A percentile compares a stretch with the other conserved stretches of the same genome.
Conservation (phyloP, 805 yeast genomes). For the Cyberlindnera saturnus region DNA sequence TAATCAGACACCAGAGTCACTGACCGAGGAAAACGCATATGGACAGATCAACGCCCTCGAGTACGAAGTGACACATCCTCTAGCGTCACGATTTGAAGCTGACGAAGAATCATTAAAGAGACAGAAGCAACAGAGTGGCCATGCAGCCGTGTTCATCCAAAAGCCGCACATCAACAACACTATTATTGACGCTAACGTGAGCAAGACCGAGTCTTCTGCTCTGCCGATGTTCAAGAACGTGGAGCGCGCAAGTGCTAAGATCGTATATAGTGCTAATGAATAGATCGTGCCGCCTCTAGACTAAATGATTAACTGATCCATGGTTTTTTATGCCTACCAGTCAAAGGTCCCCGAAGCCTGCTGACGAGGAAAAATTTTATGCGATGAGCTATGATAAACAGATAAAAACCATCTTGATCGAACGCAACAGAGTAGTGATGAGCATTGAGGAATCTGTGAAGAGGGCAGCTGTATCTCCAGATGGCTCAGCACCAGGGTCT, state of each 20-base stretch:
- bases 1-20: conserved; percentile 21
- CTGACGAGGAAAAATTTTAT: conserved; percentile 1
- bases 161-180: conserved; percentile 39
- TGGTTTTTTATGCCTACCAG: background rate
- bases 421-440: background rate
- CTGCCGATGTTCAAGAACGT: conserved; percentile 59
- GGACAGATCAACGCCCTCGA: conserved; percentile 18
- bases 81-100: conserved; percentile 16
- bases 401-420: background rate
- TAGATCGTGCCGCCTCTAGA: background rate
- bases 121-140: conserved; percentile 28
- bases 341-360: background rate
- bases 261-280: conserved; percentile 30
- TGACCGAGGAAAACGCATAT: conserved; percentile 17
- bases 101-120: conserved; percentile 10
- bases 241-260: conserved; percentile 50
- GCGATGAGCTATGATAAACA: conserved; percentile 6
- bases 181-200: conserved; percentile 20
- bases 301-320: background rate
- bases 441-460: background rate
- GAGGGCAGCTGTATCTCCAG: conserved; percentile 7
- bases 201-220: conserved; percentile 20
- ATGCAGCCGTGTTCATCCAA: conserved; percentile 29
- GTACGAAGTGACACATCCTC: conserved; percentile 26
- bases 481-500: background rate